Evolutionary conservation across 352 stramenopile species (phyloP), one percentile per base, ranked within the genome.

Genomic region (Phytopythium chamaehyphon): DNA sequence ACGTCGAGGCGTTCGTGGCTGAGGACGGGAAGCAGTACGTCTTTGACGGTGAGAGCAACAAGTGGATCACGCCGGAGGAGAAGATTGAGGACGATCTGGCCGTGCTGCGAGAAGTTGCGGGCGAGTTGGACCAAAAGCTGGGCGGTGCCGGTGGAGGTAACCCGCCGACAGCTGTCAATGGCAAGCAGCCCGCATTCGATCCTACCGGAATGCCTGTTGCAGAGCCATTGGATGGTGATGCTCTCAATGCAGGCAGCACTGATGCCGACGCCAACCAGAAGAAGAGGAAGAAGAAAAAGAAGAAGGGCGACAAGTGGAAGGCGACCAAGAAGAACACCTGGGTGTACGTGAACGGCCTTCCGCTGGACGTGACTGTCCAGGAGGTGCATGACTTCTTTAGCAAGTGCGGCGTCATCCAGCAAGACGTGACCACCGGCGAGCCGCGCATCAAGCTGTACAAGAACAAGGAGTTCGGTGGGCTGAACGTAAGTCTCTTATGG

Each of bases 391-490:
- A 91, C 36, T 90, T 98, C 60, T 98, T 98, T 73, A 76, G 66
- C 47, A 98, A 98, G 61, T 96, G 84, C 37, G 96, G 96, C 9
- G 86, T 98, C 31, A 84, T 98, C 43, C 95, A 98, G 63, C 79
- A 95, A 21, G 95, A 98, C 73, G 90, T 97, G 45, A 73, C 88
- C 38, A 96, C 88, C 14, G 76, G 96, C 43, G 73, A 93, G 48
- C 95, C 94, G 9, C 96, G 96, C 47, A 96, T 98, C 57, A 99
- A 99, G 60, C 64, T 99, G 5, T 99, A 98, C 69, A 54, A 78
- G 44, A 77, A 94, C 66, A 94, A 95, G 54, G 71, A 93, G 28
- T 73, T 73, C 28, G 90, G 86, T 11, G 69, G 79, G 3, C 62
- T 97, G 11, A 99, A 98, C 40, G 83, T 93, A 71, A 31, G 78